These are phyloP conservation scores for Ogataea ganodermae DNA, from an alignment of 805 yeast species.

Conservation along the genomic window DNA sequence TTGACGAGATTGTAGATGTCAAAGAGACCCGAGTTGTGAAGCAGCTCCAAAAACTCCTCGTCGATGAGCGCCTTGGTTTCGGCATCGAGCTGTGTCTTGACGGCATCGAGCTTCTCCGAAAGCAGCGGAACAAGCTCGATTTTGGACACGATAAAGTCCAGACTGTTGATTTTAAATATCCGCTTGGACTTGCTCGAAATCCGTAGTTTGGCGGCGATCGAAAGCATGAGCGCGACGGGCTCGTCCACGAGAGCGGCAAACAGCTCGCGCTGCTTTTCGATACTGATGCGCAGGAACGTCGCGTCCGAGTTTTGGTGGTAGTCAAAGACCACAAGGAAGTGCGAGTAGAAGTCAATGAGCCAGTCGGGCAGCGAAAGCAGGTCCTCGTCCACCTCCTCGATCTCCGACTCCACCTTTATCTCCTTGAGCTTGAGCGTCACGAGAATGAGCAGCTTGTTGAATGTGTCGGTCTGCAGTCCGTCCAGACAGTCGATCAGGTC, in stretches of 20 bases:
- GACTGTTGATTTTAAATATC: conserved; percentile 57
- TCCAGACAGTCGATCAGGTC: conserved; percentile 30
- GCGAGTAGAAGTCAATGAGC: conserved; percentile 65
- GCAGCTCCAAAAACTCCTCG: conserved; percentile 48
- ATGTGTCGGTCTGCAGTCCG: conserved; percentile 36
- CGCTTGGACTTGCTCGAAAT: conserved; percentile 33
- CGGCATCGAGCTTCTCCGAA: conserved; percentile 37
- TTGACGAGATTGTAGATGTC: conserved; percentile 64
- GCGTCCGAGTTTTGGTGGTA: conserved; percentile 34
- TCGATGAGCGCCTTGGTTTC: conserved; percentile 43
- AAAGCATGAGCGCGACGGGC: conserved; percentile 44
- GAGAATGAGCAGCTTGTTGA: conserved; percentile 42
- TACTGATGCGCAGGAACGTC: conserved; percentile 46
- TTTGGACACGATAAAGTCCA: conserved; percentile 58
- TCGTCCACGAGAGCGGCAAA: conserved; percentile 45
- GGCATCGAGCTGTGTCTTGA: conserved; percentile 38
- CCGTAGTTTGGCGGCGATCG: conserved; percentile 25
- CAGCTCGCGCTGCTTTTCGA: conserved; percentile 41
- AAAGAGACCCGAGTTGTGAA: conserved; percentile 54
- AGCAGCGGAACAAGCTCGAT: conserved; percentile 50
- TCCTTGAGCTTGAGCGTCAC: conserved; percentile 41
- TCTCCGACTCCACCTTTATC: conserved; percentile 32
- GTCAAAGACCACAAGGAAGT: conserved; percentile 59
- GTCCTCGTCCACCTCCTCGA: conserved; percentile 48
- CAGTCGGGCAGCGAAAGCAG: conserved; percentile 78